phyloP scores from a whole-genome alignment of 768 basidiomycete genomes.

The Multifurca ochricompacta region DNA sequence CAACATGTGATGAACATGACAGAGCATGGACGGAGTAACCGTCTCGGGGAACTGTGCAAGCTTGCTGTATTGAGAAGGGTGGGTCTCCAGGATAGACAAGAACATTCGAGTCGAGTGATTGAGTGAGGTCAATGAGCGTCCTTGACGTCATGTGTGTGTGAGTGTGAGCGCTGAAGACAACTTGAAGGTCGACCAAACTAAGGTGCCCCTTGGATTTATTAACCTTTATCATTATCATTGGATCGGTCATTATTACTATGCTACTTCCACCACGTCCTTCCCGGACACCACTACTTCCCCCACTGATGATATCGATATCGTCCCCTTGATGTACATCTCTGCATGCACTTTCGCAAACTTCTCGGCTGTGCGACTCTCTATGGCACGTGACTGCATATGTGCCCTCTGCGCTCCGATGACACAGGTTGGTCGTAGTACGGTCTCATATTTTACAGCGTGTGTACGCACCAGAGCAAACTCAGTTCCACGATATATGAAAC shows the following conservation, averaged over 20 bases:
- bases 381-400: slow-evolving; percentile 19
- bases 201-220: not conserved
- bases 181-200: not conserved
- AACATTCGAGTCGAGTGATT: slow-evolving; percentile 11
- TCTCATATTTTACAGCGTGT: not conserved
- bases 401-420: slow-evolving; percentile 2
- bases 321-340: slow-evolving; percentile 20
- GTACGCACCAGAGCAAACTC: slow-evolving; percentile 23
- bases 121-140: slow-evolving; percentile 21
- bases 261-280: slow-evolving; percentile 12
- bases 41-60: slow-evolving; percentile 17
- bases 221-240: not conserved
- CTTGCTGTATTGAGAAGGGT: slow-evolving; percentile 19
- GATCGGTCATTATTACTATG: slow-evolving; percentile 2
- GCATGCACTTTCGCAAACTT: slow-evolving; percentile 17
- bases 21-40: slow-evolving; percentile 24
- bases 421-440: not conserved
- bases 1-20: slow-evolving; percentile 25
- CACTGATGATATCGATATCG: not conserved
- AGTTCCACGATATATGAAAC: slow-evolving; percentile 20
- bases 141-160: not conserved
- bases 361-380: slow-evolving; percentile 15
- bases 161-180: too few species aligned
- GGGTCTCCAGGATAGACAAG: slow-evolving; percentile 28
- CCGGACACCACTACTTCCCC: not conserved